A percentile compares a stretch with the other conserved stretches of the same genome.
Conservation (phyloP, 345 rosid species). For the Aquilaria sinensis region DNA sequence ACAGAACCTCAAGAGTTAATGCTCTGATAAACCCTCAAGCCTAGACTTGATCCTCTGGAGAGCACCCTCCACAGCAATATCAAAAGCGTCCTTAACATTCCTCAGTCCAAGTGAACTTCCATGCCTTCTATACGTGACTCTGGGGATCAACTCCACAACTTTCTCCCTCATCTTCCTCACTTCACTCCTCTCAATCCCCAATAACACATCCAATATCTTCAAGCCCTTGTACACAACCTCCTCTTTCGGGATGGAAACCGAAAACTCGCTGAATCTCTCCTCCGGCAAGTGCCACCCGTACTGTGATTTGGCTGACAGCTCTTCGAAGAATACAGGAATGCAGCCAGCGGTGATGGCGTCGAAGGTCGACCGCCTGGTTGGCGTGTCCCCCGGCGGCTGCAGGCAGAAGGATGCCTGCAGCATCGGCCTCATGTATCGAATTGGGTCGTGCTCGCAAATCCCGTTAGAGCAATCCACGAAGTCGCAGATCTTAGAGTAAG, state of each 20-base stretch:
- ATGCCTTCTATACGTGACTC: constrained; percentile 70
- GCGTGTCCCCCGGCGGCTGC: constrained; percentile 94
- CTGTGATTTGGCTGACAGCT: constrained; percentile 63
- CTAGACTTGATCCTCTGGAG: constrained; percentile 49
- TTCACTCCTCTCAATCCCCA: constrained; percentile 47
- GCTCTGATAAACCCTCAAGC: constrained; percentile 14
- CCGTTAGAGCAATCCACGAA: constrained; percentile 87
- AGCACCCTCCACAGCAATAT: constrained; percentile 67
- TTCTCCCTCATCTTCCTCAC: constrained; percentile 69
- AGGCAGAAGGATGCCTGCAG: constrained; percentile 66
- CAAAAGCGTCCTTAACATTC: constrained; percentile 76
- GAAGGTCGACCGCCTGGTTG: constrained; percentile 74
- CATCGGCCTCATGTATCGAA: constrained; percentile 77
- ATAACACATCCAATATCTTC: constrained; percentile 64
- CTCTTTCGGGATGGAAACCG: constrained; percentile 73
- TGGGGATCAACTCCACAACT: constrained; percentile 65
- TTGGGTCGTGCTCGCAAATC: constrained; percentile 86
- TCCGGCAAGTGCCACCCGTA: constrained; percentile 72
- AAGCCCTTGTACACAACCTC: constrained; percentile 72
- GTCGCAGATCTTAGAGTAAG: constrained; percentile 45
- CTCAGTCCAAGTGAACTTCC: constrained; percentile 60
- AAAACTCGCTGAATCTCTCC: constrained; percentile 41
- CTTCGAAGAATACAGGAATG: constrained; percentile 91
- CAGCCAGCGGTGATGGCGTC: constrained; percentile 85
- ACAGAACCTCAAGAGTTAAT: constrained; percentile 8